Base-by-base conservation (phyloP, 352 stramenopile species). In the Phytopythium sindhum region DNA sequence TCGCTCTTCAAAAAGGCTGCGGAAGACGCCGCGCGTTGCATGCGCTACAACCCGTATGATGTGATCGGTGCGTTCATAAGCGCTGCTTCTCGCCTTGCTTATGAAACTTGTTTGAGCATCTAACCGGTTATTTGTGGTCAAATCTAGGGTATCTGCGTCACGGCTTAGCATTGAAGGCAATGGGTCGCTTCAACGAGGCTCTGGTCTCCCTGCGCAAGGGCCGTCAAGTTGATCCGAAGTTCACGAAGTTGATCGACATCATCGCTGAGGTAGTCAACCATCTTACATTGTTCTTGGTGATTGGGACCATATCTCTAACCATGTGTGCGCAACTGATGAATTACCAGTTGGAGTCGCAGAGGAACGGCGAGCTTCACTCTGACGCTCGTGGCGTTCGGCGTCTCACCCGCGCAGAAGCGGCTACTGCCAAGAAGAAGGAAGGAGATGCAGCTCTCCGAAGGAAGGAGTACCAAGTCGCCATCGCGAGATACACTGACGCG, bases 41-140 rank as follows among this genome's bases (percentile, higher is more conserved):
- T 98, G 70, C 84, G 91, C 42, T 96, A 97, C 48, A 97, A 98
- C 63, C 93, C 91, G 24, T 91, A 93, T 59, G 97, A 98, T 63
- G 91, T 97, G 28, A 98, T 97, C 69, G 91, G 81, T 83, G 60
- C 23, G 59, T 53, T 14, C 0, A 51, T 5, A 23, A n/a, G 19
- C 14, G 0, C 14, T 19, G 26, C 47, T 28, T 2, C 17, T 17
- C 19, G 28, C 21, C 21, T 64, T 31, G 24, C 2, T 21, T 42
- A 24, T 24, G 47, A 19, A 14, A 44, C 29, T 10, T 26, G n/a
- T 39, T 47, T 10, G 52, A n/a, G 24, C 26, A 29, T 57, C 41
- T 35, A 19, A 47, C 10, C 8, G 4, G 21, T 60, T 26, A 24
- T 12, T 53, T 12, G 11, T n/a, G 15, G 42, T 8, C 9, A 37